phyloP scores from a whole-genome alignment of 352 stramenopile species.

The Lagenidium giganteum region DNA sequence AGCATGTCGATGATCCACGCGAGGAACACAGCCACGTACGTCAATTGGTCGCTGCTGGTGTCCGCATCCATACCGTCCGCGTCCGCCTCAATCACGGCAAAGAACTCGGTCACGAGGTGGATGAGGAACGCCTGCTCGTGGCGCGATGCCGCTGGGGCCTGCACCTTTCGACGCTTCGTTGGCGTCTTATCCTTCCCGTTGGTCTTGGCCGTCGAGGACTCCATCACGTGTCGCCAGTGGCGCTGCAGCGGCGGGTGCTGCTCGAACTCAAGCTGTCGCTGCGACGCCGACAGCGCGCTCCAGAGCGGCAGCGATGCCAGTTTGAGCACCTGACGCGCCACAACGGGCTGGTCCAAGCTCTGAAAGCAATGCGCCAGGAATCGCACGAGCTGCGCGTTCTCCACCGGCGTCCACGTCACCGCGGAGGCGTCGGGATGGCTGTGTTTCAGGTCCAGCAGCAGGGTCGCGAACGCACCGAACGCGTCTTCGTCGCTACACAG shows the following conservation, averaged over 20 bases:
- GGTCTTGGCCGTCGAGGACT: not conserved
- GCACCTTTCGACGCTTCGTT: conserved; percentile 33
- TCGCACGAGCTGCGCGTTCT: conserved; percentile 48
- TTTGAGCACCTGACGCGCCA: conserved; percentile 47
- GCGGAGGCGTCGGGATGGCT: not conserved
- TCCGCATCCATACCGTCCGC: no score
- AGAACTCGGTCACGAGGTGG: conserved; percentile 39
- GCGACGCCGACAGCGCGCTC: conserved; percentile 45
- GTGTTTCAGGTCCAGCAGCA: conserved; percentile 21
- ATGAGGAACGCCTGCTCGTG: conserved; percentile 31
- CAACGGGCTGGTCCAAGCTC: conserved; percentile 41
- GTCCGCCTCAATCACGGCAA: conserved; percentile 18
- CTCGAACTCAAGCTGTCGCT: conserved; percentile 61
- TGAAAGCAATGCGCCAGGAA: conserved; percentile 62
- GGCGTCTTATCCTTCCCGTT: conserved; percentile 8
- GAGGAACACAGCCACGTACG: conserved; percentile 62
- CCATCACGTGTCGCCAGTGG: conserved; percentile 49
- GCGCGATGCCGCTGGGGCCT: not conserved
- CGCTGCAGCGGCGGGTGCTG: conserved; percentile 56
- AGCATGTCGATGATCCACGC: conserved; percentile 85
- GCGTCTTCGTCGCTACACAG: conserved; percentile 3
- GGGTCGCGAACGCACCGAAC: conserved; percentile 33
- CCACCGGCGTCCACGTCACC: conserved; percentile 37
- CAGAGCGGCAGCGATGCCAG: conserved; percentile 63
- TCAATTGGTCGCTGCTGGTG: conserved; percentile 12